Conservation (phyloP, 2,329 filamentous ascomycete species). For the Lithohypha guttulata region DNA sequence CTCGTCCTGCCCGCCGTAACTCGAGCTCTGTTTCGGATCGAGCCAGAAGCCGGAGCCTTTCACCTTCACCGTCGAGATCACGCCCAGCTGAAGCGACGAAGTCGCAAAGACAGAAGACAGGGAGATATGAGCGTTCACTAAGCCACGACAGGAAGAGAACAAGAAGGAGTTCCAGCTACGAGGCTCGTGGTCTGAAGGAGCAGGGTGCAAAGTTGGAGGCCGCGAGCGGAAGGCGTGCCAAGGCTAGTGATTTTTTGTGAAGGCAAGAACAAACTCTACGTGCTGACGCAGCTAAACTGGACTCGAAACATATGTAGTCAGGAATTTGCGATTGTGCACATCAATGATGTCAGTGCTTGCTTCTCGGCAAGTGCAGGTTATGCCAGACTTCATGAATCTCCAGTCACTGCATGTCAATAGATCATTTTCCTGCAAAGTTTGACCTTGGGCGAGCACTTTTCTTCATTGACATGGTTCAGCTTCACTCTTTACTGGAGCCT, state of each 20-base stretch:
- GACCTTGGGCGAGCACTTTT: too few relatives aligned
- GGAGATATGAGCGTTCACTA: slow-evolving; percentile 2
- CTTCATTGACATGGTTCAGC: too few relatives aligned
- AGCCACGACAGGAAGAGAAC: slow-evolving; percentile 7
- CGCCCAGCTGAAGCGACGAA: slow-evolving; percentile 14
- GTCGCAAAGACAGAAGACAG: slow-evolving; percentile 9
- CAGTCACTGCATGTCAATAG: too few relatives aligned
- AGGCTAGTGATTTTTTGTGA: slow-evolving; percentile 7
- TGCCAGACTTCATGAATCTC: too few relatives aligned
- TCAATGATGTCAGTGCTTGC: too few relatives aligned
- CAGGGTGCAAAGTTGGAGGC: background rate
- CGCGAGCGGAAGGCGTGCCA: slow-evolving; percentile 5
- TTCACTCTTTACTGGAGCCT: too few relatives aligned
- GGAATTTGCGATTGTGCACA: too few relatives aligned
- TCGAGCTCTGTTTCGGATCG: slow-evolving; percentile 6
- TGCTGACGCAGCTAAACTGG: too few relatives aligned
- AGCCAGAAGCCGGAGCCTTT: slow-evolving; percentile 8
- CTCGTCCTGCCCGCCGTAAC: slow-evolving; percentile 1
- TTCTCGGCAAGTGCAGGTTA: too few relatives aligned
- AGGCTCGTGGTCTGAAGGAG: background rate
- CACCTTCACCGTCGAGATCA: slow-evolving; percentile 9
- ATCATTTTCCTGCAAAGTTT: too few relatives aligned
- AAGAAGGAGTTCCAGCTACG: slow-evolving; percentile 11
- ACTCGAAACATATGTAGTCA: too few relatives aligned
- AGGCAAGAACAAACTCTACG: too few relatives aligned